Evolutionary conservation across 257 asterid genomes (phyloP).

Genomic region (Gynochthodes officinalis): DNA sequence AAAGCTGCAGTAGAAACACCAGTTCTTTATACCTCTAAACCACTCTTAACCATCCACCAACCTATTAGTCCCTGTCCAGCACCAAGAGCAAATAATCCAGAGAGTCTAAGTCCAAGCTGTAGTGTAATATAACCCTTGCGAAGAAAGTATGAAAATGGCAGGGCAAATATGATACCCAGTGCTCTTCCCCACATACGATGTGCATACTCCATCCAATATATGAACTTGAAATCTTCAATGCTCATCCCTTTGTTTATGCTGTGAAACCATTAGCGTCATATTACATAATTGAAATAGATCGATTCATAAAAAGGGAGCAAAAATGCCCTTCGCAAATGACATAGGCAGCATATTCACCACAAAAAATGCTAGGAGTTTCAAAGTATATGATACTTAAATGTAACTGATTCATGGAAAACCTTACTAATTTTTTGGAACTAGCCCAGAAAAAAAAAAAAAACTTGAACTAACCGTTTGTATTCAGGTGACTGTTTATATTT

Average conservation of each 20-base stretch:
- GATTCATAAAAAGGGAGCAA: background rate
- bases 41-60: slow-evolving; percentile 99
- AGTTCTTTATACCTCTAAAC: slow-evolving; percentile 69
- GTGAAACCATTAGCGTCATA: slow-evolving; percentile 10
- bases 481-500: slow-evolving; percentile 94
- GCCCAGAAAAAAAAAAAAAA: background rate
- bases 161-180: slow-evolving; percentile 88
- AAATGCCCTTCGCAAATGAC: background rate
- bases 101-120: slow-evolving; percentile 69
- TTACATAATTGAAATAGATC: slow-evolving; percentile 3
- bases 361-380: background rate
- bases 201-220: slow-evolving; percentile 98
- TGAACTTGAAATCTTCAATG: slow-evolving; percentile 88
- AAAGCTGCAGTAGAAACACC: background rate
- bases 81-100: slow-evolving; percentile 90
- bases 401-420: background rate
- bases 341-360: background rate
- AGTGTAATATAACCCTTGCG: slow-evolving; percentile 86
- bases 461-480: slow-evolving; percentile 61
- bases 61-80: slow-evolving; percentile 98
- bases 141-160: slow-evolving; percentile 89
- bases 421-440: background rate
- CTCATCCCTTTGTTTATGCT: slow-evolving; percentile 87
- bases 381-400: background rate
- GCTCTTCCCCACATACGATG: slow-evolving; percentile 99